phyloP scores from a whole-genome alignment of 495 filamentous ascomycete genomes.

The Talaromyces stipitatus region DNA sequence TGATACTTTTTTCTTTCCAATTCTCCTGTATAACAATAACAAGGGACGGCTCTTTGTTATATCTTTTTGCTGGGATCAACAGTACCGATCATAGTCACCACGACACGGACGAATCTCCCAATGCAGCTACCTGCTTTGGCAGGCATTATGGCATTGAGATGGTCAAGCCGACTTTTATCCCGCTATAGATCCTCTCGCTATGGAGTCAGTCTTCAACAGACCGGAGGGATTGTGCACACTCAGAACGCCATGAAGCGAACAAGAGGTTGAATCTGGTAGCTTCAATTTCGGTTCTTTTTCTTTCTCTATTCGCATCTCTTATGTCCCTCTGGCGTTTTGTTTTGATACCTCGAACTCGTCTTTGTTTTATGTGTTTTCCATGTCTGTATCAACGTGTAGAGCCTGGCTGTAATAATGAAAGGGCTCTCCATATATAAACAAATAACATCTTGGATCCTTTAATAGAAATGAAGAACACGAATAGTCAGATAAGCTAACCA shows the following conservation, averaged over 20 bases:
- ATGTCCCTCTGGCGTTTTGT: neutral
- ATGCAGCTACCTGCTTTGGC: neutral
- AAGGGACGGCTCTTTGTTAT: conserved; percentile 2
- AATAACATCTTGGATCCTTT: no score
- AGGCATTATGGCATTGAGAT: neutral
- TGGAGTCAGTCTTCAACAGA: neutral
- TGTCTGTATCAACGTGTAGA: neutral
- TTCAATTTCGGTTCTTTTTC: neutral
- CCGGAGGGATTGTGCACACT: neutral
- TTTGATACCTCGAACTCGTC: neutral
- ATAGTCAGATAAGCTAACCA: no score
- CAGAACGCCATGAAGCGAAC: neutral
- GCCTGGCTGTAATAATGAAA: no score
- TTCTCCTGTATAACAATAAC: neutral
- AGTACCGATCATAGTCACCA: neutral
- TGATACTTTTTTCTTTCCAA: conserved; percentile 2
- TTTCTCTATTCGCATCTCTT: neutral
- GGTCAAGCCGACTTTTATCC: neutral
- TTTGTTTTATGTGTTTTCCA: neutral
- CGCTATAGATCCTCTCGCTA: neutral
- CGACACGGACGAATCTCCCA: neutral
- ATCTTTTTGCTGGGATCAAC: neutral
- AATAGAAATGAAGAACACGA: no score
- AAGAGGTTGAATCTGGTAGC: neutral
- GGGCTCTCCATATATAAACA: no score